Conservation (phyloP, 495 filamentous ascomycete genomes). For the Clavariopsis aquatica region DNA sequence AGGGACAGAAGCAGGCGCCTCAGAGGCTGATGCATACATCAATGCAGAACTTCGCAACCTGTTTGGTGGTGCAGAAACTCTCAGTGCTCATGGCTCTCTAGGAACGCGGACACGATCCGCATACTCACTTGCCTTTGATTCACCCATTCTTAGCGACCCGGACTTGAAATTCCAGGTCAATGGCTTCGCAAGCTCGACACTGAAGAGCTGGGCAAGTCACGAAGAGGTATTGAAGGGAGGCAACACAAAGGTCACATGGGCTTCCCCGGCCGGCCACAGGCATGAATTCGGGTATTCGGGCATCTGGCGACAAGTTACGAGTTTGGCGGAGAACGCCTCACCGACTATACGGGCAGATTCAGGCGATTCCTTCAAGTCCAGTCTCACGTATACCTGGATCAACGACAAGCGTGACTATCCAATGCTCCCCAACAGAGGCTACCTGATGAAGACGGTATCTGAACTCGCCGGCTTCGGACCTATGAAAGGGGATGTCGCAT, state of each 20-base stretch:
- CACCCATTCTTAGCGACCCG: slow-evolving; percentile 79
- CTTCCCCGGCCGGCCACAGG: slow-evolving; percentile 55
- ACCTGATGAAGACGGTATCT: slow-evolving; percentile 69
- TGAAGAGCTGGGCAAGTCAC: slow-evolving; percentile 89
- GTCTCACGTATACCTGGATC: slow-evolving; percentile 76
- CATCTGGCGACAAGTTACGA: slow-evolving; percentile 85
- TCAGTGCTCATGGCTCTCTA: slow-evolving; percentile 78
- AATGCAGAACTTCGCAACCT: slow-evolving; percentile 84
- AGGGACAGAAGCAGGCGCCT: slow-evolving; percentile 87
- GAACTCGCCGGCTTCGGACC: slow-evolving; percentile 87
- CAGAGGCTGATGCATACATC: slow-evolving; percentile 87
- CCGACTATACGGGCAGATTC: slow-evolving; percentile 79
- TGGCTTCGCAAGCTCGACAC: slow-evolving; percentile 73
- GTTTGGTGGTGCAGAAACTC: slow-evolving; percentile 89
- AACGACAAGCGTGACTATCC: slow-evolving; percentile 77
- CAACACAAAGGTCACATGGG: slow-evolving; percentile 72
- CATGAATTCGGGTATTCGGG: slow-evolving; percentile 79
- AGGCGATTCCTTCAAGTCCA: slow-evolving; percentile 88
- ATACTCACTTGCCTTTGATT: slow-evolving; percentile 79
- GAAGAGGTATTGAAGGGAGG: slow-evolving; percentile 86
- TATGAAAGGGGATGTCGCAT: slow-evolving; percentile 83
- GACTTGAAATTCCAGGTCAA: slow-evolving; percentile 74
- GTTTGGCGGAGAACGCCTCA: slow-evolving; percentile 70
- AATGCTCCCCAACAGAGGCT: slow-evolving; percentile 78
- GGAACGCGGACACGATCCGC: slow-evolving; percentile 87